Percentiles rank a stretch among this genome's conserved stretches.
Conservation (phyloP, 179 eudicot species). For the Silene vulgaris region DNA sequence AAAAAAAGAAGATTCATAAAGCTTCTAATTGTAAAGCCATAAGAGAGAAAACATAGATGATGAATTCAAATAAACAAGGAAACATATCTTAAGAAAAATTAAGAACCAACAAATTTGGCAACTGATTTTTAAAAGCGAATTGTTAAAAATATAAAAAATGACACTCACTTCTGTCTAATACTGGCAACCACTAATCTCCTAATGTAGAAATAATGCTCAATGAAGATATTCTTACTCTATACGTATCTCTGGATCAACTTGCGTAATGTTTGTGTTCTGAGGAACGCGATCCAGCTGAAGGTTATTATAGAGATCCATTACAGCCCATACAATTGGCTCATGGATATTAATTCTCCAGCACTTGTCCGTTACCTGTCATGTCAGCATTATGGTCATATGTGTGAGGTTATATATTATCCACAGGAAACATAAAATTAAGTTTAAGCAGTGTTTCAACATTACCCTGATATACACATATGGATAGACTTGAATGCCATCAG, state of each 20-base stretch:
- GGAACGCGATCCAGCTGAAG: conserved; percentile 83
- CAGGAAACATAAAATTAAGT: not conserved
- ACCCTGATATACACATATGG: conserved; percentile 86
- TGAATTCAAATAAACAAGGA: not conserved
- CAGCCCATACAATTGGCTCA: conserved; percentile 96
- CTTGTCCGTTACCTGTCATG: conserved; percentile 73
- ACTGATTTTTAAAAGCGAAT: not conserved
- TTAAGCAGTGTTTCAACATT: conserved; percentile 24
- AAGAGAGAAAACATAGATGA: not conserved
- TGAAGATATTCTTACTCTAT: conserved; percentile 57
- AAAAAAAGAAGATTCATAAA: no score
- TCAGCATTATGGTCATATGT: conserved; percentile 17
- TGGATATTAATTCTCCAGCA: conserved; percentile 86
- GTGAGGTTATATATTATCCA: not conserved
- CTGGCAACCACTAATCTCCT: not conserved
- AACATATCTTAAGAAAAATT: not conserved
- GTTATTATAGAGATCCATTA: conserved; percentile 67
- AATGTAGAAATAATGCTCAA: conserved; percentile 9
- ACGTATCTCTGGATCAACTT: conserved; percentile 98
- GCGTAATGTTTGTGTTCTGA: conserved; percentile 57
- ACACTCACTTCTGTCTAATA: not conserved
- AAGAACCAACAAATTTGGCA: not conserved
- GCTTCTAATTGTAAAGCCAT: not conserved
- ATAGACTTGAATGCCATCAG: conserved; percentile 80
- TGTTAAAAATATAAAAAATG: not conserved